phyloP scores from a whole-genome alignment of 1,139 yeast species.

The Candida labiduridarum region DNA sequence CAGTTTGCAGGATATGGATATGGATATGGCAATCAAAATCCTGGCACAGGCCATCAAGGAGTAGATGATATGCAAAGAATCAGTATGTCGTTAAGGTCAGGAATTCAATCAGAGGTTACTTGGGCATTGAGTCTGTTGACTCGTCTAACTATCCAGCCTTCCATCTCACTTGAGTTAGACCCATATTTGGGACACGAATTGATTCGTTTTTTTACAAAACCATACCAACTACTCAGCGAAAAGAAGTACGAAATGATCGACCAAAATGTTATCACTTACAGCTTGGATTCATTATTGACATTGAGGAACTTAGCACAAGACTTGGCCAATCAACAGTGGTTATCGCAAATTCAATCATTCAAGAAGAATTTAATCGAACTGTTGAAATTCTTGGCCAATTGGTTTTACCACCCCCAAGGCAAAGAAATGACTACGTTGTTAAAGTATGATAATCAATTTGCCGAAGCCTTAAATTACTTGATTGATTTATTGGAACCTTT shows the following conservation, averaged over 20 bases:
- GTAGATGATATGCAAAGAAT: slow-evolving; percentile 60
- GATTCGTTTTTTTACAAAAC: slow-evolving; percentile 43
- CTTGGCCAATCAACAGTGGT: slow-evolving; percentile 75
- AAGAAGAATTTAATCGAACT: slow-evolving; percentile 50
- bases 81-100: slow-evolving; percentile 63
- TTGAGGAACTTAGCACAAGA: slow-evolving; percentile 84
- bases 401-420: slow-evolving; percentile 30
- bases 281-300: slow-evolving; percentile 68
- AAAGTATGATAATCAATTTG: slow-evolving; percentile 41
- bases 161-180: slow-evolving; percentile 50
- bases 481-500: slow-evolving; percentile 84
- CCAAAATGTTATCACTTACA: slow-evolving; percentile 36
- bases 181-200: slow-evolving; percentile 54
- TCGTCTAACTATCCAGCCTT: slow-evolving; percentile 55
- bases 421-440: slow-evolving; percentile 21
- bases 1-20: slow-evolving; percentile 4
- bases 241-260: slow-evolving; percentile 19
- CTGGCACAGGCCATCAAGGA: slow-evolving; percentile 58
- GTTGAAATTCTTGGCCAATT: slow-evolving; percentile 49
- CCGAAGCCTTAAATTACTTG: slow-evolving; percentile 68
- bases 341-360: slow-evolving; percentile 58
- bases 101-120: slow-evolving; percentile 58
- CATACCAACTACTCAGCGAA: slow-evolving; percentile 28
- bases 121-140: slow-evolving; percentile 69
- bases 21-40: slow-evolving; percentile 20